phyloP scores from a whole-genome alignment of 768 basidiomycete species.

The Tephrocybe sp. region DNA sequence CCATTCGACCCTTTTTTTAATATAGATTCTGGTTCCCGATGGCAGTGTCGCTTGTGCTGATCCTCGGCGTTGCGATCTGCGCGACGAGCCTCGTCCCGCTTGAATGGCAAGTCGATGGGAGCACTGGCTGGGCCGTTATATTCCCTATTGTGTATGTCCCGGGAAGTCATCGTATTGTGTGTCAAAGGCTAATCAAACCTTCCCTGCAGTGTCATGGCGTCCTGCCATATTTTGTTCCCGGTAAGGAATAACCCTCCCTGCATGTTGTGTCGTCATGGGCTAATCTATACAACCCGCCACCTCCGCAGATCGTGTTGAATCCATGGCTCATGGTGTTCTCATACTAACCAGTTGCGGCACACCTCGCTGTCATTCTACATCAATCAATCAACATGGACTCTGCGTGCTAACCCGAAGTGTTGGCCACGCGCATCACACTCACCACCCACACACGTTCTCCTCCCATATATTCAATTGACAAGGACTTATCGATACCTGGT shows the following conservation, averaged over 20 bases:
- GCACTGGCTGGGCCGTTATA: constrained; percentile 66
- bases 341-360: constrained; percentile 37
- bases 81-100: constrained; percentile 47
- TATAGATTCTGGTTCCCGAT: constrained; percentile 60
- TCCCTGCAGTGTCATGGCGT: constrained; percentile 39
- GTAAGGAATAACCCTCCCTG: constrained; percentile 34
- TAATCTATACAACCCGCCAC: background rate
- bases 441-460: background rate
- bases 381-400: too few relatives aligned
- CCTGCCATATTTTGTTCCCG: constrained; percentile 72
- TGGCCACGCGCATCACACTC: background rate
- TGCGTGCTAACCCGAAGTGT: too few relatives aligned
- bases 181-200: too few relatives aligned
- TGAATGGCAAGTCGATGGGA: constrained; percentile 57
- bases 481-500: background rate
- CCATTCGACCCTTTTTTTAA: constrained; percentile 31
- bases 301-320: constrained; percentile 39
- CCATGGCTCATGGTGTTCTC: constrained; percentile 73
- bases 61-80: constrained; percentile 57
- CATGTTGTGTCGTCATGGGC: constrained; percentile 5
- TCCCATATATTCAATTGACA: background rate
- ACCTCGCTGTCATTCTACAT: too few relatives aligned
- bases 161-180: too few relatives aligned
- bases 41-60: constrained; percentile 51
- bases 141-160: constrained; percentile 60